Evolutionary conservation across 1,139 yeast genomes (phyloP).

Genomic region (Nakaseomyces delphensis): DNA sequence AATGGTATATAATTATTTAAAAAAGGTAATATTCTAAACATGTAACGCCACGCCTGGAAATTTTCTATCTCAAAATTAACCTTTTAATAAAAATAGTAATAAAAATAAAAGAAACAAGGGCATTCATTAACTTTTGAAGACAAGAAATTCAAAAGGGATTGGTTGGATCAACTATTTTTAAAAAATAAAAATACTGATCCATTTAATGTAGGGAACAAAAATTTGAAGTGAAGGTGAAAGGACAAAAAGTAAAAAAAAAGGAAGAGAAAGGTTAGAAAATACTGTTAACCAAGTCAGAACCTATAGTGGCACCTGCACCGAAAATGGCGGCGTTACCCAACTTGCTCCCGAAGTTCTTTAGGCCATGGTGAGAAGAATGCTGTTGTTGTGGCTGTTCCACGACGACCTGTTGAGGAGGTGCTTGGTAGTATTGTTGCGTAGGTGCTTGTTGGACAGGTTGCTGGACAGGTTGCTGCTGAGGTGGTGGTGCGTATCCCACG

Average conservation of each 20-base stretch:
- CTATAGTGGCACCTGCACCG: slow-evolving; percentile 97
- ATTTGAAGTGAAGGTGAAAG: not conserved
- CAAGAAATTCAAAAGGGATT: not conserved
- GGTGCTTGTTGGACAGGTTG: slow-evolving; percentile 14
- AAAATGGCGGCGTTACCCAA: slow-evolving; percentile 90
- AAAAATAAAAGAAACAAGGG: not conserved
- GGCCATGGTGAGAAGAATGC: slow-evolving; percentile 12
- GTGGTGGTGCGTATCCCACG: not conserved
- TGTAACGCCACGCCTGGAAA: no score
- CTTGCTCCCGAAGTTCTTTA: slow-evolving; percentile 70
- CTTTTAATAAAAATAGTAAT: no score
- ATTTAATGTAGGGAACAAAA: no score
- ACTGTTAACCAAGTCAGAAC: slow-evolving; percentile 77
- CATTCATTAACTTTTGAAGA: not conserved
- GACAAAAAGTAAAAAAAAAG: not conserved
- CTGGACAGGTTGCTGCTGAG: slow-evolving; percentile 13
- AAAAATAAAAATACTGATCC: no score
- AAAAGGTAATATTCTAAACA: no score
- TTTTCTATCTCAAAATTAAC: not conserved
- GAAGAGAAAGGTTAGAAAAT: no score
- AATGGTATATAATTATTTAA: no score
- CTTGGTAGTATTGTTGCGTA: slow-evolving; percentile 14
- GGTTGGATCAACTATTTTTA: no score
- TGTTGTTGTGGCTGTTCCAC: slow-evolving; percentile 16
- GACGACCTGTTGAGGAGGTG: slow-evolving; percentile 13